Evolutionary conservation across 352 stramenopile genomes (phyloP).

Genomic region (Phytophthora palmivora): DNA sequence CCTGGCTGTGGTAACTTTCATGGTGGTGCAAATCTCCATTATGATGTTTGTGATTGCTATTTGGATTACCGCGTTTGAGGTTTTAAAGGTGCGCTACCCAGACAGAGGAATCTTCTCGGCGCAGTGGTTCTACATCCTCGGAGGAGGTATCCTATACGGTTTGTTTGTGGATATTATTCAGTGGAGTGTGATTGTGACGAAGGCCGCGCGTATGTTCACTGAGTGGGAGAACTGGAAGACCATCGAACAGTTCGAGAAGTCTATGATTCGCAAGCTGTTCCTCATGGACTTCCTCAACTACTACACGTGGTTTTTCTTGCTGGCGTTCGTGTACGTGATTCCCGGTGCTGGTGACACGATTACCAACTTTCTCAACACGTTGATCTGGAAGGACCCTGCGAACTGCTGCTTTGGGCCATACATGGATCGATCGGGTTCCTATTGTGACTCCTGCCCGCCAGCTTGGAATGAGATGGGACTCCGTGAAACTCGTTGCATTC

Average conservation of each 20-base stretch:
- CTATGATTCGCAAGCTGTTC: conserved; percentile 82
- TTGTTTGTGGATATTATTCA: conserved; percentile 87
- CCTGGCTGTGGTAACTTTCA: conserved; percentile 65
- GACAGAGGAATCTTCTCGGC: conserved; percentile 68
- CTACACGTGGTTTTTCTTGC: conserved; percentile 89
- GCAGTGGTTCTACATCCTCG: conserved; percentile 86
- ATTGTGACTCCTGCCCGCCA: conserved; percentile 65
- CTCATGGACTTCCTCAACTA: conserved; percentile 91
- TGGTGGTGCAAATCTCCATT: conserved; percentile 83
- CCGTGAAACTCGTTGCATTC: conserved; percentile 59
- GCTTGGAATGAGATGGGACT: conserved; percentile 60
- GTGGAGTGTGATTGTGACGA: conserved; percentile 83
- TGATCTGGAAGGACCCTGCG: conserved; percentile 77
- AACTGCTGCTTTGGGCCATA: conserved; percentile 89
- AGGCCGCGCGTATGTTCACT: conserved; percentile 70
- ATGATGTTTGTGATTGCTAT: conserved; percentile 88
- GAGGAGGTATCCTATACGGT: conserved; percentile 77
- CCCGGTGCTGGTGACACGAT: conserved; percentile 81
- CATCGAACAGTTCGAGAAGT: conserved; percentile 83
- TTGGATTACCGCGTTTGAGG: conserved; percentile 86
- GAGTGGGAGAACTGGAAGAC: conserved; percentile 90
- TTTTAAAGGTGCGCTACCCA: conserved; percentile 78
- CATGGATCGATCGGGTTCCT: conserved; percentile 49
- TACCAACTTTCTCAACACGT: conserved; percentile 79
- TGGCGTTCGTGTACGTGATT: conserved; percentile 89